Base-by-base conservation (phyloP, 176 grass and related monocot genomes). In the Panicum miliaceum region DNA sequence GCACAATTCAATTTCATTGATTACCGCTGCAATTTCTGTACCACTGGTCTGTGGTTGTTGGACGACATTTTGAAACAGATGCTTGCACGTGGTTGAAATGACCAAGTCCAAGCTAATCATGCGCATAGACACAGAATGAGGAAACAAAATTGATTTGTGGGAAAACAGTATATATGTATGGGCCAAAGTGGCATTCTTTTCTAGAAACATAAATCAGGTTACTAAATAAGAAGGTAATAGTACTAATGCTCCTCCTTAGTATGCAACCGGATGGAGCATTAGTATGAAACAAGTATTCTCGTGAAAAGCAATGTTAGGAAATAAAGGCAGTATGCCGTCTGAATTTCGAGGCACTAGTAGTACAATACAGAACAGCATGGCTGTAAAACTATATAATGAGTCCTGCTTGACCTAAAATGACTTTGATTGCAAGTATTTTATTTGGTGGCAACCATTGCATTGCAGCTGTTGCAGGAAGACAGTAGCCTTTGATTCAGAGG, bases 1-100 rank as follows among this genome's bases (percentile, higher is more conserved):
- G 42, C n/a, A 79, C 12, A 47, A 60, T 65, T 64, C 42, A 64
- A 64, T 48, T 20, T 8, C 76, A 64, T 64, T 47, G 40, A 64
- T 62, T 65, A 36, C 40, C 29, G 12, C 77, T n/a, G 77, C 43
- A 64, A 13, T 48, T 79, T 35, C 14, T 64, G 76, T 4, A 61
- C 7, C 22, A 61, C 23, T 45, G 56, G 36, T 42, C 61, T 66
- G 15, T 14, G 61, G 43, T 64, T n/a, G 16, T 36, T 66, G 43
- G 60, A 52, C 19, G 61, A 36, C 32, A 80, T 37, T 79, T 79
- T 79, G 76, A 79, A 79, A n/a, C 32, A 47, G 40, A 78, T 64
- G 58, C 19, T 37, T 23, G 18, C 27, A 40, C 16, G n/a, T 58
- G 22, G 41, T 76, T 7, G 47, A 52, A 46, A 52, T 8, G 47